A percentile compares a stretch with the other conserved stretches of the same genome.
Evolutionary conservation across 73 alveolate species (phyloP).

Genomic region (Tetrahymena thermophila): DNA sequence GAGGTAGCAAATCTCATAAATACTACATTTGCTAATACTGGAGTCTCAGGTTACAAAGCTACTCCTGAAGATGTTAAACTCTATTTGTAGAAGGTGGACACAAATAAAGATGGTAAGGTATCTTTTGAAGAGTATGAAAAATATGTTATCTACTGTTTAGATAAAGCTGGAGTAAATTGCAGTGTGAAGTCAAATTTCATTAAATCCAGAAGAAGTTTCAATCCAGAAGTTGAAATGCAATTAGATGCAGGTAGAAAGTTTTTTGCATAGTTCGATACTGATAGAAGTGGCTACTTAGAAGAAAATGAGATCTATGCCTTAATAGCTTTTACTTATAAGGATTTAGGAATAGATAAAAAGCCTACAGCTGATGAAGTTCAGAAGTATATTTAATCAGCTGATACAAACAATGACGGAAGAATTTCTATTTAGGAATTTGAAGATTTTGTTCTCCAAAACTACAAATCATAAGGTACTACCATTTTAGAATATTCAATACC

Average conservation of each 20-base stretch:
- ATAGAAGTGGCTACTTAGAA: conserved; percentile 28
- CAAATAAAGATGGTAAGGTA: not conserved
- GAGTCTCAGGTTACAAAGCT: not conserved
- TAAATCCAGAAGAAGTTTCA: not conserved
- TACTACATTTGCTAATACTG: not conserved
- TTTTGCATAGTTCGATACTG: conserved; percentile 33
- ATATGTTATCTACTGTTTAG: not conserved
- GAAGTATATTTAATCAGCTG: conserved; percentile 33
- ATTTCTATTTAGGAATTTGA: conserved; percentile 30
- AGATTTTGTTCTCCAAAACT: conserved; percentile 22
- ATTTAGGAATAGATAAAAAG: conserved; percentile 16
- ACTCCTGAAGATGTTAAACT: not conserved
- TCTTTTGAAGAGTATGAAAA: not conserved
- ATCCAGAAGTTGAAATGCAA: conserved; percentile 20
- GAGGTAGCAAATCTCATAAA: not conserved
- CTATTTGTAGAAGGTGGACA: not conserved
- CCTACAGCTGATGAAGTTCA: conserved; percentile 40
- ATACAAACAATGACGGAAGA: conserved; percentile 35
- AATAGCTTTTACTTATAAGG: conserved; percentile 22
- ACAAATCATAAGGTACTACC: not conserved
- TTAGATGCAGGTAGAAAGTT: conserved; percentile 27
- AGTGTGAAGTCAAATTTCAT: not conserved
- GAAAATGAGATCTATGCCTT: conserved; percentile 40
- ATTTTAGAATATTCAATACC: not conserved
- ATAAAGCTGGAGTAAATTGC: not conserved